A percentile compares a stretch with the other conserved stretches of the same genome.
Conservation (phyloP, 1,284 basidiomycete genomes). For the Hypsizygus ulmarius region DNA sequence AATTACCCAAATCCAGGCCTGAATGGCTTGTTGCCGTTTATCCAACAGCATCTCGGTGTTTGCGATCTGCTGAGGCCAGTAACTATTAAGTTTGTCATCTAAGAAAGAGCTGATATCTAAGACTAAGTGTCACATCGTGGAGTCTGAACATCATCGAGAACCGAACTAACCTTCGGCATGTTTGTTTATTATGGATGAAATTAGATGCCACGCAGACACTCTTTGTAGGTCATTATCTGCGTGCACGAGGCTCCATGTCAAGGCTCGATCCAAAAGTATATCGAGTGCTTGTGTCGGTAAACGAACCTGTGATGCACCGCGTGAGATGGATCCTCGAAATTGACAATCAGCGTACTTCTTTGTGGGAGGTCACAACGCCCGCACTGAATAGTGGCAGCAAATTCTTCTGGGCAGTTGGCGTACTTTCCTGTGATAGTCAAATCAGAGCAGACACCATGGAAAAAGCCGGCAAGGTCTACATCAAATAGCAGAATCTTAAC, state of each 20-base stretch:
- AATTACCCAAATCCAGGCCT: conserved; percentile 71
- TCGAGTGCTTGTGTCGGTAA: conserved; percentile 47
- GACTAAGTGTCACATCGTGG: background rate
- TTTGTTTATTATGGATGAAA: conserved; percentile 78
- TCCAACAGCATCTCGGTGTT: conserved; percentile 28
- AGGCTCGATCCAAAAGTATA: conserved; percentile 50
- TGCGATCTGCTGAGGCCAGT: conserved; percentile 49
- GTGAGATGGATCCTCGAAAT: conserved; percentile 5
- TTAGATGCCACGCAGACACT: conserved; percentile 55
- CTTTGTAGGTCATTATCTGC: conserved; percentile 57
- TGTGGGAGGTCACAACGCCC: conserved; percentile 57
- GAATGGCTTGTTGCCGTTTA: conserved; percentile 52
- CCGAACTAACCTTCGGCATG: conserved; percentile 52
- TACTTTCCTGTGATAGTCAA: conserved; percentile 36
- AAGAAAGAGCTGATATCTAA: conserved; percentile 52
- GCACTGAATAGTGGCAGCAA: conserved; percentile 67
- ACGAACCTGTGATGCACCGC: conserved; percentile 39
- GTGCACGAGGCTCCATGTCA: conserved; percentile 56
- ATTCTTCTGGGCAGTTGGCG: conserved; percentile 53
- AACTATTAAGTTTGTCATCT: conserved; percentile 37
- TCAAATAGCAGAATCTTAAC: conserved; percentile 44
- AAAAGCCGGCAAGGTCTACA: conserved; percentile 28
- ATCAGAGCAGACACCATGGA: conserved; percentile 4
- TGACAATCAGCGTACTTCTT: conserved; percentile 49
- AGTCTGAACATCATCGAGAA: background rate